Evolutionary conservation across 371 early-diverging fungal species (phyloP), one percentile per base, ranked within the genome.

Genomic region (Mucor velutinosus): DNA sequence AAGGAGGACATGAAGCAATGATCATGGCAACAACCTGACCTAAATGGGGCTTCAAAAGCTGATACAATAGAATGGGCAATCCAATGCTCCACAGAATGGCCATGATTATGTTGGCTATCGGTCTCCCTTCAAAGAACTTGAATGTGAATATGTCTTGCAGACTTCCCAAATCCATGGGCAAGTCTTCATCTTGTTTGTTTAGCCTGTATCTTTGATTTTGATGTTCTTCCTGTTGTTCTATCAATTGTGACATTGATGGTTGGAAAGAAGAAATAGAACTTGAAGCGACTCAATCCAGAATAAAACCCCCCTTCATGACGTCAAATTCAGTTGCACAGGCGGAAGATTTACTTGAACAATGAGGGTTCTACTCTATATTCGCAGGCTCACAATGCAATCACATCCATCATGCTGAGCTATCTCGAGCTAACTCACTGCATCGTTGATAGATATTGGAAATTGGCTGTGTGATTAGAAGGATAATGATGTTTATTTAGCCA

Each of bases 71-170:
- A 21, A 76, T 49, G 29, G 76, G 76, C 4, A 76, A 45, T 0
- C 76, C 76, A 56, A 76, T 70, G 43, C 72, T 69, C 76, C 76
- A 76, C 21, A 76, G 32, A 7, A 76, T 45, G 25, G 76, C 73
- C n/a, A 76, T 25, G 33, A 72, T 37, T n/a, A 76, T 69, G 56
- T 76, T 76, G 5, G 70, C 32, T 32, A 72, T 62, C 1, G 76
- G 73, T 1, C 76, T 37, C 2, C 76, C 76, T 7, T 51, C 61
- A 39, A 76, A 60, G 56, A 76, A 76, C 1, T 41, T 58, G 56
- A 76, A 76, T n/a, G 58, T 61, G 45, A 76, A 72, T 3, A 76
- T 70, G 56, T 76, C 70, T 30, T 66, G 60, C 15, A 72, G 33
- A 5, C 60, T 64, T 2, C 65, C 73, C 47, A 76, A 59, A 39